Evolutionary conservation across 441 rosid genomes (phyloP).

Genomic region (Metrosideros polymorpha): DNA sequence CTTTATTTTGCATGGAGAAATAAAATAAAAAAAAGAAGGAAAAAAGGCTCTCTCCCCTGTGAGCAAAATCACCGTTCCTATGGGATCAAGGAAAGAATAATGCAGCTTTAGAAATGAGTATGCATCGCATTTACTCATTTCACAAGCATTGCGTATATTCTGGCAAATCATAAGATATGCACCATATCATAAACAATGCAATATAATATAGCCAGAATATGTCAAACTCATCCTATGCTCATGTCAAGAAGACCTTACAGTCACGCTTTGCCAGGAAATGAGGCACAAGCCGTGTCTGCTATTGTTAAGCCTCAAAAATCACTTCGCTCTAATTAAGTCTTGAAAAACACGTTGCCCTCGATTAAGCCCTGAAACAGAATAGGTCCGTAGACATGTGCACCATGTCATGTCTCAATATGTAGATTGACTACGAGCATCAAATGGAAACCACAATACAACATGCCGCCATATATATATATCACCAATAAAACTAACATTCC

Average conservation of each 20-base stretch:
- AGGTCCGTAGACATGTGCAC: neutral
- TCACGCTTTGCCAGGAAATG: accelerated
- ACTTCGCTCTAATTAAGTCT: neutral
- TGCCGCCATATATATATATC: neutral
- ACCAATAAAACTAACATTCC: neutral
- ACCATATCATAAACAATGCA: neutral
- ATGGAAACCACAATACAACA: neutral
- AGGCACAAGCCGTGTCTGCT: neutral
- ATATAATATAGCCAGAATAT: neutral
- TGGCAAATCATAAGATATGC: neutral
- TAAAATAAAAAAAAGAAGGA: too few species aligned
- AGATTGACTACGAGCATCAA: neutral
- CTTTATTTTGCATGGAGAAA: neutral
- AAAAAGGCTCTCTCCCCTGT: neutral
- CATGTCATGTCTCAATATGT: neutral
- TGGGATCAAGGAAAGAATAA: neutral
- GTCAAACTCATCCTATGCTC: neutral
- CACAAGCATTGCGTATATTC: neutral
- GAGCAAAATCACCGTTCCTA: neutral
- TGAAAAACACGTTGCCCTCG: accelerated
- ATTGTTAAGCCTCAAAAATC: neutral
- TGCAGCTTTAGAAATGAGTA: neutral
- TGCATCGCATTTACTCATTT: neutral
- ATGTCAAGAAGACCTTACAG: neutral
- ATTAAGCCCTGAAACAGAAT: neutral